A percentile compares a stretch with the other conserved stretches of the same genome.
phyloP scores from a whole-genome alignment of 2,329 filamentous ascomycete species.

The Emmonsia crescens region DNA sequence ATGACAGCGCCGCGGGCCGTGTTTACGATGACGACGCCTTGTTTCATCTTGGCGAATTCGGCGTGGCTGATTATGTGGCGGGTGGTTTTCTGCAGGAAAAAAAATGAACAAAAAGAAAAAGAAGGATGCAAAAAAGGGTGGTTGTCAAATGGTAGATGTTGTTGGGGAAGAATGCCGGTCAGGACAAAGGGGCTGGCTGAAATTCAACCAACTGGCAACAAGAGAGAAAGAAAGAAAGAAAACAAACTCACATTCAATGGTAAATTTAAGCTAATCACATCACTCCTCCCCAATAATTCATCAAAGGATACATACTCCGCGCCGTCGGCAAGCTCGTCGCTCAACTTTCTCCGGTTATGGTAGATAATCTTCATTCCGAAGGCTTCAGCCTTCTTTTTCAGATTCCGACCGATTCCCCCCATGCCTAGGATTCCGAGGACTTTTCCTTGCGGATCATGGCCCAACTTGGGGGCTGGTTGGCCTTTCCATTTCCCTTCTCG shows the following conservation, averaged over 20 bases:
- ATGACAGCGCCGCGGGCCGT: conserved; percentile 75
- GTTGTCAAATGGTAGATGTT: not conserved
- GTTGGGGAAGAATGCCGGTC: not conserved
- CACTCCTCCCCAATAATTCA: conserved; percentile 55
- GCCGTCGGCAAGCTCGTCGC: conserved; percentile 37
- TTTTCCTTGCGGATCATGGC: conserved; percentile 71
- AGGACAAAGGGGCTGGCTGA: not conserved
- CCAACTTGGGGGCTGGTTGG: conserved; percentile 42
- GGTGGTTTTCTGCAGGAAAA: conserved; percentile 45
- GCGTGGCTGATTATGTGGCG: conserved; percentile 61
- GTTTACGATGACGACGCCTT: conserved; percentile 66
- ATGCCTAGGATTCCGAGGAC: conserved; percentile 71
- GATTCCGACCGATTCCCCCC: conserved; percentile 71
- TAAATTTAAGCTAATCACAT: conserved; percentile 70
- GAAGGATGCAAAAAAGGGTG: not conserved
- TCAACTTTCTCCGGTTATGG: conserved; percentile 56
- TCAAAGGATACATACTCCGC: conserved; percentile 53
- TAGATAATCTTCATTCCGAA: conserved; percentile 71
- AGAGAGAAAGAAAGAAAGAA: not conserved
- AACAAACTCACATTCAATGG: conserved; percentile 60
- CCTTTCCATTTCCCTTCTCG: conserved; percentile 60
- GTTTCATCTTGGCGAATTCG: conserved; percentile 69
- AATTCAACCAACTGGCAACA: not conserved
- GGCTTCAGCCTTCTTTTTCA: conserved; percentile 61
- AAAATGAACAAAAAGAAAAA: not conserved